These are phyloP conservation scores for Aspergillus versicolor DNA, from an alignment of 2,329 filamentous ascomycete genomes.

Conservation along the genomic window DNA sequence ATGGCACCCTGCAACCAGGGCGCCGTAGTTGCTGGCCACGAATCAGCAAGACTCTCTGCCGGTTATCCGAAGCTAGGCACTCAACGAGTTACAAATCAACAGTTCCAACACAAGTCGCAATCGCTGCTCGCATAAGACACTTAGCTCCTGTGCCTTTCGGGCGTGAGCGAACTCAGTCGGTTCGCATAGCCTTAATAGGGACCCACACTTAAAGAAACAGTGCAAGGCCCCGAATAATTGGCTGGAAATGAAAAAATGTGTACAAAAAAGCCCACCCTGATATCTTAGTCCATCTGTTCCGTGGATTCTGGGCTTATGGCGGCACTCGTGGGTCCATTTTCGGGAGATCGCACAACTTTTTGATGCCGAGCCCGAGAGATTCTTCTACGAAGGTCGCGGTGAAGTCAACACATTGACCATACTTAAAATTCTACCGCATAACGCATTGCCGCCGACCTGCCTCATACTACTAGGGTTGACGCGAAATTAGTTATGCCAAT, in stretches of 20 bases:
- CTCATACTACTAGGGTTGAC: no score
- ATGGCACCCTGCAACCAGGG: neutral
- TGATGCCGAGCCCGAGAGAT: neutral
- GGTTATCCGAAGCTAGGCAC: neutral
- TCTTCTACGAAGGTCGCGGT: neutral
- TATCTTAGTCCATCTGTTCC: neutral
- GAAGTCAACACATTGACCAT: neutral
- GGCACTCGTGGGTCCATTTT: neutral
- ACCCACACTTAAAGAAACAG: no score
- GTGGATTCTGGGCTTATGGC: neutral
- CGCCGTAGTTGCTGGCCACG: neutral
- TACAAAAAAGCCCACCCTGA: neutral
- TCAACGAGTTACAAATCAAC: neutral
- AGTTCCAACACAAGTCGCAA: neutral
- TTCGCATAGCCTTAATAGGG: no score
- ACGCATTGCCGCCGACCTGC: no score
- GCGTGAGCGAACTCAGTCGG: no score
- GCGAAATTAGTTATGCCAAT: no score
- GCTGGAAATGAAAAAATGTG: neutral
- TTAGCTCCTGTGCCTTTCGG: no score
- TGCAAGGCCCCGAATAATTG: neutral
- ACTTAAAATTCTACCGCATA: neutral
- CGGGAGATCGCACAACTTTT: slow-evolving; percentile 5
- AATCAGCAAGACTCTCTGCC: neutral
- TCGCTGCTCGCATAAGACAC: no score